Base-by-base conservation (phyloP, 345 rosid species). In the Alliaria petiolata region DNA sequence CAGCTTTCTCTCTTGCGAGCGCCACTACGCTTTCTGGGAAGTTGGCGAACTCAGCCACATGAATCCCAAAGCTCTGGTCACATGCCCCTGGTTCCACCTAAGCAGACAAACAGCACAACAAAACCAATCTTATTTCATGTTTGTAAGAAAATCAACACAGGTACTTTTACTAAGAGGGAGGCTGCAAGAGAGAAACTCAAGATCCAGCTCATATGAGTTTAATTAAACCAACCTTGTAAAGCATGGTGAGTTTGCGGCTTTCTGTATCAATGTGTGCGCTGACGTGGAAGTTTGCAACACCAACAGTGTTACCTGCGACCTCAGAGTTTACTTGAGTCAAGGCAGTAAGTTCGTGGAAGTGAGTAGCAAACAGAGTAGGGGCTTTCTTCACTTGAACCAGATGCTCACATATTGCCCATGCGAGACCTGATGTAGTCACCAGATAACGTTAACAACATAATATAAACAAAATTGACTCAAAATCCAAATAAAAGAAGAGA, bases 401-500 rank as follows among this genome's bases (percentile, higher is more conserved):
- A 83, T 95, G 90, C 83, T 91, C 99, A n/a, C 99, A 95, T 75
- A 95, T 95, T 67, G 96, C 99, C 99, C 99, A 91, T 4, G 99
- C 99, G 67, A 91, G 82, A 81, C 97, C 98, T 93, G 84, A 70
- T 44, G 49, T 10, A 47, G 22, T 63, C 40, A 70, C 45, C 70
- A 70, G 31, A 63, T 22, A 36, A 28, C 19, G 44, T 53, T 47
- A 56, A 44, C 50, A 68, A 22, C 58, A 34, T 26, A 16, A 42
- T 17, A 60, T 22, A 6, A n/a, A 9, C 17, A 75, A 35, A 28
- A 43, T 20, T 15, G 40, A 36, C 52, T 28, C 8, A 56, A 45
- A 44, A 20, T 16, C 35, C 31, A 62, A 36, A 34, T 62, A 7
- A 62, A 7, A 52, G 44, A 42, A 38, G 38, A 47, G 22, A 33